A percentile compares a stretch with the other conserved stretches of the same genome.
phyloP scores from a whole-genome alignment of 805 yeast species.

The Candida namnaoensis region DNA sequence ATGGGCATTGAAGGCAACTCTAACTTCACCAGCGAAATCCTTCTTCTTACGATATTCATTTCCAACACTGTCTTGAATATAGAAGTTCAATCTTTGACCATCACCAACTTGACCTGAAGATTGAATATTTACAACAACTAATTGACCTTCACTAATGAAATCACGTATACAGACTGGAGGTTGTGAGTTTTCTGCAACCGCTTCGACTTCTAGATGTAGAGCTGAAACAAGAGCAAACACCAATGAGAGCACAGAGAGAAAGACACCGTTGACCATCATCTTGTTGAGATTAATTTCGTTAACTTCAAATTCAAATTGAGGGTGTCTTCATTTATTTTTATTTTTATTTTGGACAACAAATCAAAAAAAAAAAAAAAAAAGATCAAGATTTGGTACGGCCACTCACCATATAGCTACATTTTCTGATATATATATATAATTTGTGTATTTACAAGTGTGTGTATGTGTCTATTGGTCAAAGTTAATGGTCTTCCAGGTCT shows the following conservation, averaged over 20 bases:
- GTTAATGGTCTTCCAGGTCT: conserved; percentile 13
- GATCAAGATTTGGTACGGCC: too few relatives aligned
- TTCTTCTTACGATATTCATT: conserved; percentile 76
- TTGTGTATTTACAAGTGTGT: too few relatives aligned
- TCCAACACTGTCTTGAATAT: conserved; percentile 70
- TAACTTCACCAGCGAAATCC: conserved; percentile 64
- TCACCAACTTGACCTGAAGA: conserved; percentile 75
- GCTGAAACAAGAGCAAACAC: conserved; percentile 20
- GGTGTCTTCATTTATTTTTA: too few relatives aligned
- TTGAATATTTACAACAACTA: conserved; percentile 78
- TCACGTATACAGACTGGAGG: conserved; percentile 85
- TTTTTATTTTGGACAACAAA: too few relatives aligned
- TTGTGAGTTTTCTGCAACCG: conserved; percentile 27
- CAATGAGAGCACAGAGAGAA: conserved; percentile 6
- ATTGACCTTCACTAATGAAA: conserved; percentile 74
- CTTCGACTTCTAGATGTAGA: conserved; percentile 46
- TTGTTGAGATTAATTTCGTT: neutral
- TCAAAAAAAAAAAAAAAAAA: too few relatives aligned
- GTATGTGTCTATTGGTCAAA: neutral
- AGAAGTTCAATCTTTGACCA: conserved; percentile 71
- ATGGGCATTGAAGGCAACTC: conserved; percentile 80
- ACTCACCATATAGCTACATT: too few relatives aligned
- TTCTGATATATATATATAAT: too few relatives aligned
- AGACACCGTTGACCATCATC: conserved; percentile 8
- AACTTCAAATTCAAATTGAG: too few relatives aligned